A percentile compares a stretch with the other conserved stretches of the same genome.
phyloP scores from a whole-genome alignment of 345 rosid species.

The Ceriops zippeliana region DNA sequence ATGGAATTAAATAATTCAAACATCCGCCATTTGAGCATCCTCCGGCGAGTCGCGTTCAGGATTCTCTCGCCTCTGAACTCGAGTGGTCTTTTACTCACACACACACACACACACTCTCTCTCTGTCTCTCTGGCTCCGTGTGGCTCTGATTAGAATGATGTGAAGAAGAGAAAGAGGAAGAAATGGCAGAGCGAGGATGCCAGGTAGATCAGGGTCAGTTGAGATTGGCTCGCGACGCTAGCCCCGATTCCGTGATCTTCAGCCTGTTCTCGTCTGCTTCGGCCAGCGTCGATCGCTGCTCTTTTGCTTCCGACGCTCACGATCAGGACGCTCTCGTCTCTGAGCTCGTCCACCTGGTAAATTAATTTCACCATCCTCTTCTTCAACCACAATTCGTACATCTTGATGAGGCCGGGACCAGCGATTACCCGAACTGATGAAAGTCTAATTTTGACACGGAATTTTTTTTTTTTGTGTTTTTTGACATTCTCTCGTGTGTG shows the following conservation, averaged over 20 bases:
- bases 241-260: constrained; percentile 82
- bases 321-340: constrained; percentile 70
- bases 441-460: too few relatives aligned
- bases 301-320: constrained; percentile 71
- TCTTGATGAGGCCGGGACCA: too few relatives aligned
- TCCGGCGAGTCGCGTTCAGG: neutral
- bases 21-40: constrained; percentile 3
- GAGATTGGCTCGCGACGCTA: constrained; percentile 53
- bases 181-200: constrained; percentile 44
- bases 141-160: constrained; percentile 4
- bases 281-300: constrained; percentile 87
- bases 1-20: neutral
- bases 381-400: too few relatives aligned
- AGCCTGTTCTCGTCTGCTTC: constrained; percentile 89
- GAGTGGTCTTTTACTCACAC: neutral
- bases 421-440: too few relatives aligned
- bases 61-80: neutral
- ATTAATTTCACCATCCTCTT: neutral
- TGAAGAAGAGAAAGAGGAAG: constrained; percentile 13
- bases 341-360: constrained; percentile 55
- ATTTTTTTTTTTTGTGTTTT: too few relatives aligned
- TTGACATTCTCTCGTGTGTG: neutral
- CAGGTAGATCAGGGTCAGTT: constrained; percentile 29
- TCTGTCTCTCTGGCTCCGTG: neutral
- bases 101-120: neutral